phyloP scores from a whole-genome alignment of 306 rosid species.

The Prunus armeniaca region DNA sequence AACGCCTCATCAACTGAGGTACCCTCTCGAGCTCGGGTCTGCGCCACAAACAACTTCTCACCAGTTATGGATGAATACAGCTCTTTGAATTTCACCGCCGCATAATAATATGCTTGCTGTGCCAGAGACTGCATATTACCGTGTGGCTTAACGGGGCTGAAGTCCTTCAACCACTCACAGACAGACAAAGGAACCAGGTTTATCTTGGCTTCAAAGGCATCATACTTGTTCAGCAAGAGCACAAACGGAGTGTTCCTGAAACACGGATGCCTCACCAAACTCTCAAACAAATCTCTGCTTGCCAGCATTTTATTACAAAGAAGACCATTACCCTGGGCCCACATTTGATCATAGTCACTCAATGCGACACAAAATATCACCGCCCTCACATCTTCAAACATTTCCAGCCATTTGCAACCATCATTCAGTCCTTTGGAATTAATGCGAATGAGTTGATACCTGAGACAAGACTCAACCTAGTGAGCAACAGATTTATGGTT shows the following conservation, averaged over 20 bases:
- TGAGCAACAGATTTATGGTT: constrained; percentile 19
- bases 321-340: constrained; percentile 42
- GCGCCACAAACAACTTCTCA: constrained; percentile 69
- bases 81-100: constrained; percentile 84
- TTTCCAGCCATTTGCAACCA: constrained; percentile 87
- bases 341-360: constrained; percentile 77
- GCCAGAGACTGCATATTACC: constrained; percentile 63
- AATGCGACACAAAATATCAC: constrained; percentile 76
- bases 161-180: constrained; percentile 85
- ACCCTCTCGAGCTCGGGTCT: constrained; percentile 66
- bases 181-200: constrained; percentile 55
- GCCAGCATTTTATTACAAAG: constrained; percentile 67
- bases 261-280: constrained; percentile 72
- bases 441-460: constrained; percentile 76
- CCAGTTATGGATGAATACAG: constrained; percentile 57
- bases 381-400: constrained; percentile 85
- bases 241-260: constrained; percentile 68
- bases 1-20: constrained; percentile 66
- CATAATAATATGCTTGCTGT: constrained; percentile 69
- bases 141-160: constrained; percentile 68
- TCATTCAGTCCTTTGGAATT: constrained; percentile 75
- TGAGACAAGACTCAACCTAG: constrained; percentile 26
- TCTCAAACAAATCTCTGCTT: constrained; percentile 72
- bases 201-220: constrained; percentile 76
- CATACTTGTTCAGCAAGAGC: constrained; percentile 75